These are phyloP conservation scores for Gremmenia infestans DNA, from an alignment of 2,329 filamentous ascomycete species.

Conservation along the genomic window DNA sequence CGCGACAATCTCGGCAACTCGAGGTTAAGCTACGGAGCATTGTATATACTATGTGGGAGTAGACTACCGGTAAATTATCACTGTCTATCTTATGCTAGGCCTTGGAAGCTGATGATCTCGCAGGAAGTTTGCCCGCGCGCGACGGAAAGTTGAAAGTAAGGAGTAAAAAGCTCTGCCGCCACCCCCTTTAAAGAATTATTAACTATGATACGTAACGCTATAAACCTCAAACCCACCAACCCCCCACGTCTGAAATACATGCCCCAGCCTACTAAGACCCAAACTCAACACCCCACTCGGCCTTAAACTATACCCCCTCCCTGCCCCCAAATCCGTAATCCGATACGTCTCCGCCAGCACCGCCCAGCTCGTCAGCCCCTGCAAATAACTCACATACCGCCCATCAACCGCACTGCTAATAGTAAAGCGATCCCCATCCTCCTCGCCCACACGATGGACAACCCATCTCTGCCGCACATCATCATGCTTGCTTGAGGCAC, in stretches of 20 bases:
- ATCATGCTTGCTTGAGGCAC: conserved; percentile 34
- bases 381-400: conserved; percentile 27
- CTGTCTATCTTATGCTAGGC: no score
- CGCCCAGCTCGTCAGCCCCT: neutral
- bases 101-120: no score
- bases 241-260: neutral
- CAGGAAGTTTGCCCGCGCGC: no score
- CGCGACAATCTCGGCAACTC: no score
- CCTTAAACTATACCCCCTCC: conserved; percentile 6
- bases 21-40: no score
- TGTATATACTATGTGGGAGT: no score
- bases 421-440: conserved; percentile 30
- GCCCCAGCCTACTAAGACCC: neutral
- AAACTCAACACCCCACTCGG: neutral
- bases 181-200: neutral
- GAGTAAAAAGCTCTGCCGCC: no score
- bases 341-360: conserved; percentile 6
- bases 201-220: conserved; percentile 7
- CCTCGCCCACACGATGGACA: conserved; percentile 35
- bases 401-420: conserved; percentile 37
- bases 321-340: conserved; percentile 9
- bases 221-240: neutral
- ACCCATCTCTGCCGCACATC: conserved; percentile 44
- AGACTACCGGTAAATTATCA: no score
- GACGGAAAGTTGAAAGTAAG: no score